Base-by-base conservation (phyloP, 2,329 filamentous ascomycete genomes). In the Periglandula ipomoeae region DNA sequence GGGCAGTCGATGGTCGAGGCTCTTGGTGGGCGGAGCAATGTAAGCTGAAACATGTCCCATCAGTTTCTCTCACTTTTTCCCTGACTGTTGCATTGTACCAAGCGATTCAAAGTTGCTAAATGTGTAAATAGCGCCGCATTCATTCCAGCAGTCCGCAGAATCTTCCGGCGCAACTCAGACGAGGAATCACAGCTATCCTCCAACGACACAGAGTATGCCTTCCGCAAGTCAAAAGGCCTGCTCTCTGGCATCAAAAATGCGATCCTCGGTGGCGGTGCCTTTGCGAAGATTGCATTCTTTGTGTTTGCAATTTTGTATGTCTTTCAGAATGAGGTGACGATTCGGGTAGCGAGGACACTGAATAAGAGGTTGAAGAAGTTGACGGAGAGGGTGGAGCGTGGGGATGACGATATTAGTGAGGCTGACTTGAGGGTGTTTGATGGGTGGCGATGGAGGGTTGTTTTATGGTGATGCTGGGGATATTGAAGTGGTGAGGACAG, bases 191-290 rank as follows among this genome's bases (percentile, higher is more conserved):
- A 65, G 8, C 45, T 51, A 7, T 61, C 69, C 1, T 58, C 70
- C 52, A 79, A 76, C 59, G 69, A 73, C 54, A 81, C 78, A 23
- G 78, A 81, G 63, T 76, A 80, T 56, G 77, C 78, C 26, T 81
- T 79, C 58, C 63, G 60, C 23, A 69, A 67, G 55, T 76, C 74
- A 60, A 72, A 71, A 59, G 65, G 68, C 2, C 68, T 81, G 4
- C 62, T 80, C 24, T 56, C 68, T 3, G 70, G 76, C 46, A 76
- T 81, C 56, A 65, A 73, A 47, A 61, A 66, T 41, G 66, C 69
- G 6, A 59, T 75, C 1, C 62, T 69, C 9, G 70, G 73, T 4
- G 67, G 65, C 13, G 70, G 71, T 13, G 59, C 68, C 2, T 59
- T 78, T 23, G 75, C 76, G 1, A 71, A 70, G 32, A 52, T 79